Conservation (phyloP, 2,329 filamentous ascomycete species). For the Penicillium decumbens region DNA sequence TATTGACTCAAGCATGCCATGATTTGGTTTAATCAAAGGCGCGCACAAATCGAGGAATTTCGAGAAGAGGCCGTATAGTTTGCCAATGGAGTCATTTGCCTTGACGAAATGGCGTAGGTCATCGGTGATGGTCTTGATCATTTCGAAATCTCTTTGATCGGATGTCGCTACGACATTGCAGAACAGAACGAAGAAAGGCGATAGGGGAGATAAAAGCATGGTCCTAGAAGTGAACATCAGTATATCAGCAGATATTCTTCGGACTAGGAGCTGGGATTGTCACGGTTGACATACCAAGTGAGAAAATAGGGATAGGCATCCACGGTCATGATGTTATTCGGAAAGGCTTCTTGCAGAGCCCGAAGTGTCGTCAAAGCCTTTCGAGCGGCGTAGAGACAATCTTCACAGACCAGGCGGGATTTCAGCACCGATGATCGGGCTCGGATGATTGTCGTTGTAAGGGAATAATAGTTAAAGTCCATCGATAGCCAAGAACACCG, state of each 20-base stretch:
- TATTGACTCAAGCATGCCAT: not conserved
- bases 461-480: constrained; percentile 24
- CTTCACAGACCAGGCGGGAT: constrained; percentile 22
- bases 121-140: constrained; percentile 23
- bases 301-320: constrained; percentile 22
- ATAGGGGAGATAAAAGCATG: constrained; percentile 21
- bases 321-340: constrained; percentile 9
- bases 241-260: not conserved
- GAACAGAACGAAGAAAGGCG: constrained; percentile 22
- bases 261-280: too few relatives aligned
- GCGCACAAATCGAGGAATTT: constrained; percentile 22
- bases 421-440: constrained; percentile 22
- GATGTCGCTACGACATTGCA: constrained; percentile 25
- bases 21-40: constrained; percentile 14
- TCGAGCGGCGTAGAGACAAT: constrained; percentile 22
- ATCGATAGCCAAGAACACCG: constrained; percentile 19
- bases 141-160: constrained; percentile 18
- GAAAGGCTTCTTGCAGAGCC: constrained; percentile 17
- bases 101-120: constrained; percentile 20
- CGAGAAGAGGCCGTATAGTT: constrained; percentile 20
- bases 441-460: constrained; percentile 21
- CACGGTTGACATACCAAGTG: constrained; percentile 14
- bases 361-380: constrained; percentile 19
- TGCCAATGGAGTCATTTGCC: constrained; percentile 21
- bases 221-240: constrained; percentile 10